phyloP scores from a whole-genome alignment of 2,329 filamentous ascomycete species.

The Celoporthe dispersa region DNA sequence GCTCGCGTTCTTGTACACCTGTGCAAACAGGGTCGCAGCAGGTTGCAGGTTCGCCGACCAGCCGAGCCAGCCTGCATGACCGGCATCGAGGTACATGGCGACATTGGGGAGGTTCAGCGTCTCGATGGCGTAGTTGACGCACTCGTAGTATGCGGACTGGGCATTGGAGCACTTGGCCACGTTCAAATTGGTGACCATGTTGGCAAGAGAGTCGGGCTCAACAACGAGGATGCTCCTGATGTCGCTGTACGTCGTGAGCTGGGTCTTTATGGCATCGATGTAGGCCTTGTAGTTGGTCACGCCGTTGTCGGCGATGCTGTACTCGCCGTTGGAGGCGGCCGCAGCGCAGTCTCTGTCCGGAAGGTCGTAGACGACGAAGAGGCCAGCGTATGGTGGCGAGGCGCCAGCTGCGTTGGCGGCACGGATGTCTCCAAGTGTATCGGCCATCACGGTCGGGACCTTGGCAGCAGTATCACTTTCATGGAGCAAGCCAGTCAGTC shows the following conservation, averaged over 20 bases:
- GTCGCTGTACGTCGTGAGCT: slow-evolving; percentile 49
- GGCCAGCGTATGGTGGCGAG: slow-evolving; percentile 46
- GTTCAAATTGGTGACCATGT: slow-evolving; percentile 60
- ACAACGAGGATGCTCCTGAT: slow-evolving; percentile 50
- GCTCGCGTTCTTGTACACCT: slow-evolving; percentile 55
- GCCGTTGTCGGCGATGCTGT: slow-evolving; percentile 53
- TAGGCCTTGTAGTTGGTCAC: slow-evolving; percentile 59
- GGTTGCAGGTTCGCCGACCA: slow-evolving; percentile 58
- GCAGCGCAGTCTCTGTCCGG: slow-evolving; percentile 64
- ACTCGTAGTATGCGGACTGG: slow-evolving; percentile 52
- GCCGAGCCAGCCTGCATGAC: slow-evolving; percentile 63
- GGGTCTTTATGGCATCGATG: slow-evolving; percentile 53
- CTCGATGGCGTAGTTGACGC: slow-evolving; percentile 55
- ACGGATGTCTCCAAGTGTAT: slow-evolving; percentile 46
- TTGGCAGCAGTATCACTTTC: slow-evolving; percentile 54
- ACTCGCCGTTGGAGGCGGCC: slow-evolving; percentile 61
- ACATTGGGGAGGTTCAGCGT: slow-evolving; percentile 60
- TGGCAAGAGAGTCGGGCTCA: slow-evolving; percentile 63
- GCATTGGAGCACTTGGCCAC: slow-evolving; percentile 55
- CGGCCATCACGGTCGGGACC: slow-evolving; percentile 48
- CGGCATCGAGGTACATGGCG: slow-evolving; percentile 62
- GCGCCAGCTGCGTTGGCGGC: slow-evolving; percentile 35
- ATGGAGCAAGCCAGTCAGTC: not conserved
- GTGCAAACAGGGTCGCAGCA: slow-evolving; percentile 51
- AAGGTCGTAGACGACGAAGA: slow-evolving; percentile 61